Evolutionary conservation across 805 yeast genomes (phyloP), one percentile per base, ranked within the genome.

Genomic region (Wickerhamiella slavikovae): DNA sequence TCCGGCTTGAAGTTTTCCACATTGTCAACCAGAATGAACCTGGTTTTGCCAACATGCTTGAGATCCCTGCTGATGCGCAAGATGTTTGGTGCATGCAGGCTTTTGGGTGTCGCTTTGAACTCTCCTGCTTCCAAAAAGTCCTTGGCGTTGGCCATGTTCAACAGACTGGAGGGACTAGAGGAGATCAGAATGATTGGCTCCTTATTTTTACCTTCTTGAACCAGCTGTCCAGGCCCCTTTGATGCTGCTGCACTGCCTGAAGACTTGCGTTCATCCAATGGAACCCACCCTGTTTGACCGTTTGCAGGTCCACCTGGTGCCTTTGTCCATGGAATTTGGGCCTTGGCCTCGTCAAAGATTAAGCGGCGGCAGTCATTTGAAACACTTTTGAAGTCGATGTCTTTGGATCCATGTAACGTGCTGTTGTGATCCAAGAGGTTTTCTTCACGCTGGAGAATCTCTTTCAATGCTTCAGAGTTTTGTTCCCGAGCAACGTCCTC

Each of bases 1-100:
- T 89, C 96, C 3, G 93, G 92, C 48, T 83, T 85, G 54, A 76
- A 76, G 53, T 71, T 66, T 31, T 82, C 92, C 4, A 82, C 80
- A 33, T 78, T 76, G 47, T 79, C 91, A 19, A 83, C 95, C 32
- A 89, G 75, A 41, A 82, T 60, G 43, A 78, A 74, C 26, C 68
- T 64, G 29, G 71, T 58, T 15, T 62, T 66, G 11, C 76, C 68
- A 21, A 79, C 56, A 29, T 56, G 54, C 29, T 67, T 67, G 17
- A 75, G 66, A 3, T 55, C 51, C 33, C 78, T 71, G 26, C 59
- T 49, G 10, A 79, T 42, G 15, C 67, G 64, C 24, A 68, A 59
- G 40, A 68, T 39, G 17, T 57, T 38, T 27, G 51, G 35, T 9
- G 50, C 39, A 11, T 40, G 40, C 29, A 49, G 60, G 28, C 47